Evolutionary conservation across 306 rosid genomes (phyloP), one percentile per base, ranked within the genome.

Genomic region (Ormosia semicastrata): DNA sequence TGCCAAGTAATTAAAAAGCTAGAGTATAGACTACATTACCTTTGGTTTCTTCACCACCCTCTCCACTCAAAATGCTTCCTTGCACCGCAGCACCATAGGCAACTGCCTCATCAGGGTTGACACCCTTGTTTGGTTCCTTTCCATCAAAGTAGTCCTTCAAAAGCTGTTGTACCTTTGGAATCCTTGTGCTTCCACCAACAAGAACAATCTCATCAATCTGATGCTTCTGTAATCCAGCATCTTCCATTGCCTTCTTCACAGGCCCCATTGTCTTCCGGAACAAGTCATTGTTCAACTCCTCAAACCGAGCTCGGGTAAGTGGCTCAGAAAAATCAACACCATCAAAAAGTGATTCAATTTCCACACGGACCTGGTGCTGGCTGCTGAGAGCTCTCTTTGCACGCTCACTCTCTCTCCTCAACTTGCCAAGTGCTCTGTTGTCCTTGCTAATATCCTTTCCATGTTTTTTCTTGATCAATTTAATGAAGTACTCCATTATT

Each of bases 381-480:
- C 98, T 96, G 77, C 99, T 93, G 37, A 96, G 97, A 75, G 99
- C 97, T 86, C 99, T 96, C 94, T 96, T 96, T 76, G 99, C 99
- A 15, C 99, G 93, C 86, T 96, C 99, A 34, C 78, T 66, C 80
- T 96, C 98, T 86, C 99, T 93, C 84, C 98, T 94, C 24, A 96
- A 73, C 88, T 96, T 96, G 4, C 98, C 99, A 82, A 96, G 92
- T 50, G 99, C 97, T 82, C 97, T 93, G 79, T 93, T 96, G 89
- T 96, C 99, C 94, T 92, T 96, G 96, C 97, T 88, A 75, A 96
- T 93, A 79, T 96, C 99, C 89, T 92, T 93, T 60, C 91, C 91
- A 3, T 93, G 93, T 95, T 96, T 92, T 36, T 96, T 93, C 97
- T 96, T 96, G 81, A 96, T 92, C 94, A 96, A 90, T 70, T 96